Evolutionary conservation across 108 stramenopile genomes (phyloP).

Genomic region (Chaetoceros tenuissimus): DNA sequence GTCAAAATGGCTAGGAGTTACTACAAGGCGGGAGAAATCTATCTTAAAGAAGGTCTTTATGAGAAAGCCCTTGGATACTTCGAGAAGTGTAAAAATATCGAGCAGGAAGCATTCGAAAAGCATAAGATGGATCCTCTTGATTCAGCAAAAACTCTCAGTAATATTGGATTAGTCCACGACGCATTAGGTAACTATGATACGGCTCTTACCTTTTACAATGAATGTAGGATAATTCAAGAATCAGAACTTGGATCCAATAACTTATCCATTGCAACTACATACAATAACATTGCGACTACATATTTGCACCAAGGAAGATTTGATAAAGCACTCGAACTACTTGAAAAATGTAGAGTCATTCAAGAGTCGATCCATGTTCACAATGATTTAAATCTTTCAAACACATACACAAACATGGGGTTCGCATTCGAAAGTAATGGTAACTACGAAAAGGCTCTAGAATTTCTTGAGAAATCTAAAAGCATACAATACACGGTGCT

Average conservation of each 20-base stretch:
- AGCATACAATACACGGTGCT: neutral
- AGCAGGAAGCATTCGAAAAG: neutral
- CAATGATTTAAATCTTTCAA: neutral
- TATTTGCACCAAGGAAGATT: slow-evolving; percentile 15
- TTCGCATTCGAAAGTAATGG: neutral
- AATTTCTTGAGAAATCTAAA: neutral
- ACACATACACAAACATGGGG: neutral
- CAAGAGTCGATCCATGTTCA: neutral
- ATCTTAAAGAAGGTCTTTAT: slow-evolving; percentile 19
- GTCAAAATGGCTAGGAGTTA: slow-evolving; percentile 23
- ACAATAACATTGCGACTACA: slow-evolving; percentile 35
- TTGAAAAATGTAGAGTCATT: neutral
- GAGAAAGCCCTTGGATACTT: slow-evolving; percentile 27
- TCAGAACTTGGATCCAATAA: neutral
- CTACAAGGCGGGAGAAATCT: slow-evolving; percentile 32
- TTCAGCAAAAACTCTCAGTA: neutral
- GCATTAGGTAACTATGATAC: slow-evolving; percentile 16
- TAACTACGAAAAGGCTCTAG: neutral
- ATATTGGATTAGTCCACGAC: slow-evolving; percentile 23
- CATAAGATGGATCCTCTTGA: neutral
- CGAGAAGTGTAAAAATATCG: slow-evolving; percentile 4
- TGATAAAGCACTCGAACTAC: neutral
- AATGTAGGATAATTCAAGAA: neutral
- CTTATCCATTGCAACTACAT: slow-evolving; percentile 15
- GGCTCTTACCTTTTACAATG: slow-evolving; percentile 9